Evolutionary conservation across 768 basidiomycete species (phyloP), one percentile per base, ranked within the genome.

Genomic region (Leccinum boreale): DNA sequence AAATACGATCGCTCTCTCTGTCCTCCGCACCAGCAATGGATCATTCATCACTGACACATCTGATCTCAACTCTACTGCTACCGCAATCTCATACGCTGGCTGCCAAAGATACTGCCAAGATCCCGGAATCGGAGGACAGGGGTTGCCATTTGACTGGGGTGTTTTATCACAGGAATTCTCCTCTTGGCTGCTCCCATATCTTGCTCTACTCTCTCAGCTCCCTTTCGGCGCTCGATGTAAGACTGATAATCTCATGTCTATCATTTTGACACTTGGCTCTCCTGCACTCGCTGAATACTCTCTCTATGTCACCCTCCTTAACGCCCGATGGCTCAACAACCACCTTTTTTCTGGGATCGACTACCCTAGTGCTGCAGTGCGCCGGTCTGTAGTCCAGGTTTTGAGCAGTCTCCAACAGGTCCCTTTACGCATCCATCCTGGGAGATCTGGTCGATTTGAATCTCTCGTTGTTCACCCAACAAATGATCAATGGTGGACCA

Each of bases 151-250:
- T 70, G 65, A 44, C 9, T 31, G 31, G 31, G 31, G 31, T 1
- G 17, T 19, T 3, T 71, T 70, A 46, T 49, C 70, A 0, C 76
- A 77, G 49, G 68, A 77, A 47, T 79, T 76, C 59, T 69, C 72
- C 11, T 60, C 78, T 0, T 82, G 80, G 81, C 66, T 82, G 1
- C 55, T 82, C 5, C 81, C 81, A 9, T 80, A 78, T 72, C 72
- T 82, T 10, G 78, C 80, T 0, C 59, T 81, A 6, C 67, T 81
- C 19, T 79, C 79, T 0, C 79, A 80, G 49, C 74, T 82, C 17
- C 81, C 80, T 0, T 82, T 79, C 26, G 79, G 79, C 6, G 71
- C 75, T 28, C 67, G 58, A 12, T 71, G 73, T 51, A 73, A 64
- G 24, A 59, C 70, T 15, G 77, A 78, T 24, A 79, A 81, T 51